These are phyloP conservation scores for Verbena officinalis DNA, from an alignment of 257 asterid species.

Conservation along the genomic window DNA sequence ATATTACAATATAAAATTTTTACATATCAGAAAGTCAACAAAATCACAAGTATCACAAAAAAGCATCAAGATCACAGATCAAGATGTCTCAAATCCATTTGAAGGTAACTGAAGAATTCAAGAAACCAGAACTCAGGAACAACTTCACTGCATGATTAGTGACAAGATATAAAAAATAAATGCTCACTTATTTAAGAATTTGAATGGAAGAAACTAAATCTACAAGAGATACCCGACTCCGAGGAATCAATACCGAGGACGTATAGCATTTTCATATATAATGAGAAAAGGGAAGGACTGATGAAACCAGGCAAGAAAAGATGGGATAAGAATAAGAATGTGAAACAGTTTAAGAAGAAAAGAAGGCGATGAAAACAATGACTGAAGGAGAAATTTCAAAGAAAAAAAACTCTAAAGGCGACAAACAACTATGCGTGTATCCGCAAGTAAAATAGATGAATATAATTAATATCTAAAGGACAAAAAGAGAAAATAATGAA, in stretches of 20 bases:
- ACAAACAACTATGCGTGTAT: constrained; percentile 26
- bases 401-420: constrained; percentile 26
- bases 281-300: constrained; percentile 24
- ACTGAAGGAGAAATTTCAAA: constrained; percentile 26
- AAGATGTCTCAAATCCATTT: constrained; percentile 26
- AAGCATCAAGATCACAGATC: constrained; percentile 23
- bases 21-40: too few species aligned
- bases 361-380: constrained; percentile 42
- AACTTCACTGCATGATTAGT: constrained; percentile 16
- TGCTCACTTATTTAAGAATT: constrained; percentile 13
- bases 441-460: constrained; percentile 28
- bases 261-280: constrained; percentile 29
- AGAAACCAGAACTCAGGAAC: constrained; percentile 13
- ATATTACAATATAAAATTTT: constrained; percentile 5
- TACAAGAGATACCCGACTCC: constrained; percentile 25
- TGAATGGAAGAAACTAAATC: constrained; percentile 23
- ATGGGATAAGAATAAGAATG: constrained; percentile 21
- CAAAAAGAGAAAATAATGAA: constrained; percentile 25
- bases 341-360: constrained; percentile 6
- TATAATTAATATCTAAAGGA: constrained; percentile 33
- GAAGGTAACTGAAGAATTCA: constrained; percentile 13
- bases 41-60: neutral
- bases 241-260: constrained; percentile 22
- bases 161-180: constrained; percentile 22
- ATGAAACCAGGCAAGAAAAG: constrained; percentile 24